Evolutionary conservation across 495 filamentous ascomycete genomes (phyloP).

Genomic region (Penicillium canariense): DNA sequence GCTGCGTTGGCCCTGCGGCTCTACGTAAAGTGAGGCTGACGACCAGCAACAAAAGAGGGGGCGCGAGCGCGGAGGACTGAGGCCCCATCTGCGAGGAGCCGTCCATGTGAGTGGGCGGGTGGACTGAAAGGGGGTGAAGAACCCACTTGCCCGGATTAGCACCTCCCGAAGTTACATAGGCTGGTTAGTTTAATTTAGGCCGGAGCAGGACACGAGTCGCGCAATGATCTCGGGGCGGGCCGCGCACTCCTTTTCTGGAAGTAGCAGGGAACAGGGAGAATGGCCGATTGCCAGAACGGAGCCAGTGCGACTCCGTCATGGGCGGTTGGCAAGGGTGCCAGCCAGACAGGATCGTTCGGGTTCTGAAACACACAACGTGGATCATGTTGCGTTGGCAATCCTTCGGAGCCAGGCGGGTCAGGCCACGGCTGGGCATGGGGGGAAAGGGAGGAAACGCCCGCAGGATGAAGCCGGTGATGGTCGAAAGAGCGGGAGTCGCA

Average conservation of each 20-base stretch:
- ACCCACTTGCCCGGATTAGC: conserved; percentile 6
- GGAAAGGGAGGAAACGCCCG: background rate
- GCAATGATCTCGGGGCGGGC: conserved; percentile 19
- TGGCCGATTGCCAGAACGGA: background rate
- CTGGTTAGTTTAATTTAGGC: conserved; percentile 1
- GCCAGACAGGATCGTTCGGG: background rate
- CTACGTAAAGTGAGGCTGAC: conserved; percentile 30
- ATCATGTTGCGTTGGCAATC: conserved; percentile 12
- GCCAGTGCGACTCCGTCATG: background rate
- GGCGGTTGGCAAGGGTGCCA: background rate
- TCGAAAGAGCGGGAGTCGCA: background rate
- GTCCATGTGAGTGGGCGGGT: background rate
- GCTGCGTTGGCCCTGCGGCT: conserved; percentile 28
- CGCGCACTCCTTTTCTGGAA: conserved; percentile 19
- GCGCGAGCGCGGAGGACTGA: too few species aligned
- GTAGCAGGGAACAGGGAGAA: background rate
- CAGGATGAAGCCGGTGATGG: background rate
- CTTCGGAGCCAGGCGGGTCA: conserved; percentile 6
- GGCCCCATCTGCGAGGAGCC: background rate
- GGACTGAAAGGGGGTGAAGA: conserved; percentile 7
- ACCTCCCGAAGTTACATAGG: background rate
- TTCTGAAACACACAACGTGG: conserved; percentile 10
- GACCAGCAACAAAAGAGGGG: background rate
- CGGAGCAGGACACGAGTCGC: background rate
- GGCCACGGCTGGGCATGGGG: background rate